A percentile compares a stretch with the other conserved stretches of the same genome.
These are phyloP conservation scores for Blastocystis sp. DNA, from an alignment of 352 stramenopile species.

Conservation along the genomic window DNA sequence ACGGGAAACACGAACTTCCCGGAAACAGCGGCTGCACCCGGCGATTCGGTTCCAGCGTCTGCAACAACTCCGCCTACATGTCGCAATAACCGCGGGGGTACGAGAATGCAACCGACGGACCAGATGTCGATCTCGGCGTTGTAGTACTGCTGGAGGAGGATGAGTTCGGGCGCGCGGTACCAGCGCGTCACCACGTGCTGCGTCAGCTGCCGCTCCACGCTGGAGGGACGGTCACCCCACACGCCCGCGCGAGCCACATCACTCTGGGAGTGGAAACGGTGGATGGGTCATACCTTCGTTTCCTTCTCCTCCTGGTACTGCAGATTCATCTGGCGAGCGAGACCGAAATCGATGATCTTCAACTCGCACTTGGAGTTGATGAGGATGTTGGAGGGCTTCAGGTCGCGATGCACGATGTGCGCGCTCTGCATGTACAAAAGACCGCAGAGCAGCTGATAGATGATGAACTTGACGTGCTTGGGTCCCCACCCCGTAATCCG, in stretches of 20 bases:
- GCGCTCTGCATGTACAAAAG: conserved; percentile 77
- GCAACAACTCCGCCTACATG: conserved; percentile 36
- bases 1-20: conserved; percentile 56
- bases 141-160: conserved; percentile 79
- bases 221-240: conserved; percentile 59
- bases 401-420: conserved; percentile 80
- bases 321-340: conserved; percentile 73
- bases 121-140: conserved; percentile 94
- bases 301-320: conserved; percentile 35
- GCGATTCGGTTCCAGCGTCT: conserved; percentile 40
- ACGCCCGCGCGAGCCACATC: conserved; percentile 17
- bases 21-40: conserved; percentile 43
- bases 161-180: conserved; percentile 78
- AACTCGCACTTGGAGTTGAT: conserved; percentile 93
- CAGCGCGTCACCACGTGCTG: conserved; percentile 80
- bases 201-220: conserved; percentile 62
- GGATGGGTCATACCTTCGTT: background rate
- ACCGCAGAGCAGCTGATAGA: conserved; percentile 84
- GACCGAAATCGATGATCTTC: conserved; percentile 87
- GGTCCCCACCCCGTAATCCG: conserved; percentile 69
- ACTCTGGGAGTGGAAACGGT: background rate
- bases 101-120: conserved; percentile 93
- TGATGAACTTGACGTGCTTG: conserved; percentile 68
- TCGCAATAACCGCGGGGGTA: conserved; percentile 59
- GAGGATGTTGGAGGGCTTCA: conserved; percentile 91